phyloP scores from a whole-genome alignment of 148 eudicot species.

The Hydrangea macrophylla region DNA sequence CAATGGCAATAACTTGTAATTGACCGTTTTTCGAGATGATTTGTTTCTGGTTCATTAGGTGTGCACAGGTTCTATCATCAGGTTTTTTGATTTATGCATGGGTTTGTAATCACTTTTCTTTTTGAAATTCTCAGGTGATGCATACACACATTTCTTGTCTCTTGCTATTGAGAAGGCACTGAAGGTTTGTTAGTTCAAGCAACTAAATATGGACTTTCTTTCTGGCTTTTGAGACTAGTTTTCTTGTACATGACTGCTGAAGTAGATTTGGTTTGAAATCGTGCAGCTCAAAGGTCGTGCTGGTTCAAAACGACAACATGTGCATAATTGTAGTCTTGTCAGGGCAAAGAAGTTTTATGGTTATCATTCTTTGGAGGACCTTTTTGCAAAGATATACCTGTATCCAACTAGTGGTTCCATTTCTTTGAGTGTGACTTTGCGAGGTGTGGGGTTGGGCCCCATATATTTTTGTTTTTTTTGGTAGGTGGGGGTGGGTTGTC shows the following conservation, averaged over 20 bases:
- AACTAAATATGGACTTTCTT: not conserved
- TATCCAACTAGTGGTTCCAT: constrained; percentile 55
- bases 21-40: not conserved
- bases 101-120: not conserved
- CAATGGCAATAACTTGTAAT: not conserved
- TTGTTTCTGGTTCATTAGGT: not conserved
- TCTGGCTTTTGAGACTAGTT: not conserved
- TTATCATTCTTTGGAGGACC: constrained; percentile 76
- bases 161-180: constrained; percentile 80
- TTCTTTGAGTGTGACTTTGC: not conserved
- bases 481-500: not conserved
- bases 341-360: constrained; percentile 88
- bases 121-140: constrained; percentile 41
- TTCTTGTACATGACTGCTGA: constrained; percentile 12
- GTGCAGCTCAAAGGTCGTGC: constrained; percentile 73
- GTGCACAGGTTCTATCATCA: not conserved
- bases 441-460: not conserved
- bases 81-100: not conserved
- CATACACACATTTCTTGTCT: constrained; percentile 41
- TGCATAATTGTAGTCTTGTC: constrained; percentile 83
- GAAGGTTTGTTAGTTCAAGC: constrained; percentile 47
- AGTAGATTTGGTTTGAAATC: too few relatives aligned
- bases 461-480: too few relatives aligned
- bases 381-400: constrained; percentile 87
- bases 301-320: constrained; percentile 91